Evolutionary conservation across 805 yeast species (phyloP).

Genomic region (Kodamaea lidongshanica): DNA sequence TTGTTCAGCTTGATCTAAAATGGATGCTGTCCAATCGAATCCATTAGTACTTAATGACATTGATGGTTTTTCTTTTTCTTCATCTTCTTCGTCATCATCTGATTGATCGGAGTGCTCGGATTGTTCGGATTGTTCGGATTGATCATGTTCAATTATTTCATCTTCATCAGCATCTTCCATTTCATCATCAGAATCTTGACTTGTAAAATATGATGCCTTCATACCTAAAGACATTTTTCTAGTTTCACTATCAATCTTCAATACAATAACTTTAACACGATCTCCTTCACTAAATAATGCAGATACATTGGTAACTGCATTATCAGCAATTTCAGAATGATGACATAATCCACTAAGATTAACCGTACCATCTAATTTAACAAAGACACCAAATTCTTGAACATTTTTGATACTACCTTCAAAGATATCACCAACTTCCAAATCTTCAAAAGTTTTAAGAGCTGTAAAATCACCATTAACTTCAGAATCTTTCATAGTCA

Average conservation of each 20-base stretch:
- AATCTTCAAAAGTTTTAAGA: constrained; percentile 58
- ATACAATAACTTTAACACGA: constrained; percentile 76
- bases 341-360: constrained; percentile 85
- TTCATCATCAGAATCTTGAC: constrained; percentile 27
- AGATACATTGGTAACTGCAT: constrained; percentile 48
- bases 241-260: constrained; percentile 56
- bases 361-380: constrained; percentile 67
- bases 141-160: constrained; percentile 8
- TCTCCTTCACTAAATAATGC: constrained; percentile 84
- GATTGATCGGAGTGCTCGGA: too few species aligned
- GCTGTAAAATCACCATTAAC: constrained; percentile 62
- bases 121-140: too few species aligned
- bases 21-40: constrained; percentile 93
- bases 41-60: constrained; percentile 76
- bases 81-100: constrained; percentile 25
- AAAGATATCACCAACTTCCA: constrained; percentile 60
- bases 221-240: constrained; percentile 81
- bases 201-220: constrained; percentile 85
- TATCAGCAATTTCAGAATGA: constrained; percentile 75
- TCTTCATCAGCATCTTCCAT: constrained; percentile 25
- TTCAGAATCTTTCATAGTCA: constrained; percentile 78
- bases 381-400: constrained; percentile 88
- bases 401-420: constrained; percentile 76
- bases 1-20: constrained; percentile 72
- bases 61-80: constrained; percentile 20